phyloP scores from a whole-genome alignment of 306 rosid genomes.

The Gastrolobium villosum region DNA sequence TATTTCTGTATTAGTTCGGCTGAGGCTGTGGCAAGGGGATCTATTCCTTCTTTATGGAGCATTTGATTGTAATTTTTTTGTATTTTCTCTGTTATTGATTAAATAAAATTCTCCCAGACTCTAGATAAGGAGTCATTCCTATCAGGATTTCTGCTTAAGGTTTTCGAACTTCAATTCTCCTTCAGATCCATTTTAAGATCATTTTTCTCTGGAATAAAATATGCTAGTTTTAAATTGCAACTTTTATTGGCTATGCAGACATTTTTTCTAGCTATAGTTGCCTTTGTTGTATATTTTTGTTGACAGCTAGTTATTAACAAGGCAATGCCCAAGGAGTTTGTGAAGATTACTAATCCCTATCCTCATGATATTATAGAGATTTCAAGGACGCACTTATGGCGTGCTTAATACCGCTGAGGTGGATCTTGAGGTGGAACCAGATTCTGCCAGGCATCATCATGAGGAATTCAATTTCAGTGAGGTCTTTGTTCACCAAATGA shows the following conservation, averaged over 20 bases:
- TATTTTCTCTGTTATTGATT: too few relatives aligned
- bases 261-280: neutral
- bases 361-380: constrained; percentile 67
- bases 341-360: constrained; percentile 39
- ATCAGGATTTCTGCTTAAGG: neutral
- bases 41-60: too few relatives aligned
- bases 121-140: too few relatives aligned
- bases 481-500: constrained; percentile 96
- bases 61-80: too few relatives aligned
- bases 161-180: neutral
- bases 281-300: constrained; percentile 22
- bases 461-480: constrained; percentile 92
- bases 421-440: constrained; percentile 82
- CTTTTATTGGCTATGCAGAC: constrained; percentile 21
- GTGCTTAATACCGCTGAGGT: constrained; percentile 77
- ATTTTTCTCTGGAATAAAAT: constrained; percentile 27
- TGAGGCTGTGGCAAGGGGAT: too few relatives aligned
- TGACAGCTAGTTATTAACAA: constrained; percentile 23
- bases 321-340: constrained; percentile 13
- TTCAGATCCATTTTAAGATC: neutral
- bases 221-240: constrained; percentile 9
- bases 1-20: too few relatives aligned
- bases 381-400: constrained; percentile 85
- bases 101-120: too few relatives aligned
- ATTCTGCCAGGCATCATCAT: constrained; percentile 70